These are phyloP conservation scores for Gaertneriomyces sp. DNA, from an alignment of 192 early-diverging fungal genomes.

Conservation along the genomic window DNA sequence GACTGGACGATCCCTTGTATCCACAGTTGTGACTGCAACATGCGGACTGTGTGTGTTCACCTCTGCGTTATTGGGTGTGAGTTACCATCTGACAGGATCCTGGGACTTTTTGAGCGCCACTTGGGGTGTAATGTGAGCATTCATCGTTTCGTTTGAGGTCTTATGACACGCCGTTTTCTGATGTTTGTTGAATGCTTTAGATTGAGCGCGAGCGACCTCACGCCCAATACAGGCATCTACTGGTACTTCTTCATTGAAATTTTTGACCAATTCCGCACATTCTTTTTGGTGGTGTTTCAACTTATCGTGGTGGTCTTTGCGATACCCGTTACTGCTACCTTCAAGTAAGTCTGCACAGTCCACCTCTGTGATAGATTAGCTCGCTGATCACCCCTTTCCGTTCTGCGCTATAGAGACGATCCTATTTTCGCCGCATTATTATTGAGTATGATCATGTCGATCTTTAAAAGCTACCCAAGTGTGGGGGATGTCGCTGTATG, in stretches of 20 bases:
- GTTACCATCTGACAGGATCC: slow-evolving; percentile 58
- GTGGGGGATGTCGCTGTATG: slow-evolving; percentile 82
- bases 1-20: slow-evolving; percentile 6
- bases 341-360: slow-evolving; percentile 53
- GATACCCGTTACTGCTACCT: slow-evolving; percentile 74
- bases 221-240: slow-evolving; percentile 93
- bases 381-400: not conserved
- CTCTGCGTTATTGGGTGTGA: slow-evolving; percentile 50
- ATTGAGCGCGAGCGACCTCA: slow-evolving; percentile 77
- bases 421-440: slow-evolving; percentile 76
- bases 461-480: slow-evolving; percentile 93
- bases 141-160: slow-evolving; percentile 2
- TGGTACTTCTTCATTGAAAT: slow-evolving; percentile 99
- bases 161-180: not conserved
- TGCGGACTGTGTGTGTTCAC: slow-evolving; percentile 41
- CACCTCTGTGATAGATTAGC: not conserved
- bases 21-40: not conserved
- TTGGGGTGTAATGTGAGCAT: slow-evolving; percentile 70
- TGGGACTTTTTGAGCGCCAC: slow-evolving; percentile 66
- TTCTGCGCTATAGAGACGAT: slow-evolving; percentile 47
- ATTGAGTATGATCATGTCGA: slow-evolving; percentile 69
- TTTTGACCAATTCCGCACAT: slow-evolving; percentile 95
- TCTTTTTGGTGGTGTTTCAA: slow-evolving; percentile 94
- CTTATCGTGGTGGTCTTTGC: slow-evolving; percentile 87
- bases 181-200: slow-evolving; percentile 28